Conservation (phyloP, 2,329 filamentous ascomycete genomes). For the Pochonia chlamydosporia region DNA sequence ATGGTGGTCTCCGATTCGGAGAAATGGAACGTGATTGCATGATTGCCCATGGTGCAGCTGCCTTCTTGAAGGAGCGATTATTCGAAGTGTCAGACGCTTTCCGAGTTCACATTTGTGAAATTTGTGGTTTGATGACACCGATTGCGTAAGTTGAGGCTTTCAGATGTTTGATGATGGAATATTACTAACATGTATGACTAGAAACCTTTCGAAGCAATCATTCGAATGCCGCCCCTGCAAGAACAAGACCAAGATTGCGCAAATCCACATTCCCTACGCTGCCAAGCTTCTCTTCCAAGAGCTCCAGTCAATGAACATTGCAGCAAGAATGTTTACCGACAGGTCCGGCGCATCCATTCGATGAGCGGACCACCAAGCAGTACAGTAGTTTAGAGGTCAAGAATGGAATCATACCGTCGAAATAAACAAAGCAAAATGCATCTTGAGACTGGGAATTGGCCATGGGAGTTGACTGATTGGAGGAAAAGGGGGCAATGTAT, state of each 20-base stretch:
- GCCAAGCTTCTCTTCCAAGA: slow-evolving; percentile 99
- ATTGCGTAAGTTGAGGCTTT: slow-evolving; percentile 71
- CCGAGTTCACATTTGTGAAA: slow-evolving; percentile 96
- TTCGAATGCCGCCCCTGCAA: slow-evolving; percentile 97
- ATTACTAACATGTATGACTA: slow-evolving; percentile 36
- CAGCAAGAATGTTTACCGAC: slow-evolving; percentile 92
- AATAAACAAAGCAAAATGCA: not conserved
- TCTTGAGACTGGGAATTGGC: not conserved
- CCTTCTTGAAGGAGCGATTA: slow-evolving; percentile 93
- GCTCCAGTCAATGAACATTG: slow-evolving; percentile 96
- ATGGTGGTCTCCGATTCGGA: slow-evolving; percentile 97
- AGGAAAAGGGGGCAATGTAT: slow-evolving; percentile 5
- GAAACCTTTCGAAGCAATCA: slow-evolving; percentile 88
- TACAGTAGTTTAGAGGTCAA: not conserved
- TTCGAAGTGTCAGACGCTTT: slow-evolving; percentile 98
- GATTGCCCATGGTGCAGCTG: slow-evolving; percentile 98
- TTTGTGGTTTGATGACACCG: slow-evolving; percentile 97
- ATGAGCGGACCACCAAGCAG: slow-evolving; percentile 25
- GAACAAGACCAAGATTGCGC: slow-evolving; percentile 98
- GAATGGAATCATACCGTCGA: not conserved
- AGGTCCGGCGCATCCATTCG: slow-evolving; percentile 69
- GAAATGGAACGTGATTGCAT: slow-evolving; percentile 99
- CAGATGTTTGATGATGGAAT: not conserved
- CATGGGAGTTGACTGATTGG: not conserved
- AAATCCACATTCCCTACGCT: slow-evolving; percentile 95